Conservation (phyloP, 495 filamentous ascomycete genomes). For the Xylaria flabelliformis region DNA sequence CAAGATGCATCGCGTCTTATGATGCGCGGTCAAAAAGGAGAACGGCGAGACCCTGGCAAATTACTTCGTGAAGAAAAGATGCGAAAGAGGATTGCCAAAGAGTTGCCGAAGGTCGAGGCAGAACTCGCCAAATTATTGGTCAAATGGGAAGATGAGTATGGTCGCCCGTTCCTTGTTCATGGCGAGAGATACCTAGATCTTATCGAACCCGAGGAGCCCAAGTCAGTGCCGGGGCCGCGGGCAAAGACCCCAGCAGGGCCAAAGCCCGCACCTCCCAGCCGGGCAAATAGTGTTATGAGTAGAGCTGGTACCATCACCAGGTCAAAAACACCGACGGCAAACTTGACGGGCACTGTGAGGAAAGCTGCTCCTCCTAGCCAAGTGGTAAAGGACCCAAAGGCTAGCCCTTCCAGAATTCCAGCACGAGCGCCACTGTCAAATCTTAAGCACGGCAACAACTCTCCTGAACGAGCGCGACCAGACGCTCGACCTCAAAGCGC, state of each 20-base stretch:
- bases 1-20: constrained; percentile 94
- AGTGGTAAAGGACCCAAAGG: constrained; percentile 40
- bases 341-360: constrained; percentile 33
- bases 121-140: constrained; percentile 84
- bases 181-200: constrained; percentile 88
- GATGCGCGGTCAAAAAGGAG: constrained; percentile 84
- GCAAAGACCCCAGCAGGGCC: constrained; percentile 80
- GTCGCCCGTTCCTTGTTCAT: constrained; percentile 88
- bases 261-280: constrained; percentile 50
- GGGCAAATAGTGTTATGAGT: constrained; percentile 46
- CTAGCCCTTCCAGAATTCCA: constrained; percentile 81
- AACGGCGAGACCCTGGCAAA: constrained; percentile 90
- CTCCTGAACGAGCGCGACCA: constrained; percentile 72
- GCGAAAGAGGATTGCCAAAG: constrained; percentile 94
- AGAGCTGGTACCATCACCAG: constrained; percentile 56
- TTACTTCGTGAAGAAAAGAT: constrained; percentile 98
- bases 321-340: constrained; percentile 70
- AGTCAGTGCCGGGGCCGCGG: constrained; percentile 66
- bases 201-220: constrained; percentile 68
- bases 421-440: constrained; percentile 79
- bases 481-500: constrained; percentile 48
- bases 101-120: constrained; percentile 86
- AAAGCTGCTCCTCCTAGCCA: constrained; percentile 38
- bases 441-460: constrained; percentile 81
- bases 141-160: constrained; percentile 92